Base-by-base conservation (phyloP, 495 filamentous ascomycete species). In the Daldinia concentrica region DNA sequence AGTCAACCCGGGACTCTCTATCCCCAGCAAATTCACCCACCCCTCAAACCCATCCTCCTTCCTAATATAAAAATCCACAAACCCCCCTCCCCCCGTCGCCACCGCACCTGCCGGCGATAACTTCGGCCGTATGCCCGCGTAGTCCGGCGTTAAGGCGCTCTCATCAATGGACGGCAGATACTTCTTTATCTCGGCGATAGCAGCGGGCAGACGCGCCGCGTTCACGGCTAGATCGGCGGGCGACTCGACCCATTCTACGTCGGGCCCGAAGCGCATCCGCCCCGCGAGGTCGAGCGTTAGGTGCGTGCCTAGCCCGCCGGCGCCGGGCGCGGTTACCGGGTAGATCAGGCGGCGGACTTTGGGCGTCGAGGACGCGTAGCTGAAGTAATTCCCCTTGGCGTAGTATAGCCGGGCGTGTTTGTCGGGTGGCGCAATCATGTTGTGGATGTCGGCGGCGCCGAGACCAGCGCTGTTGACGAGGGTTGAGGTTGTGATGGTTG, bases 311-410 rank as follows among this genome's bases (percentile, higher is more conserved):
- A 99, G 84, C 0, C 95, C 95, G 50, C 87, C 94, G 41, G 89
- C 86, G 12, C 94, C 93, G 0, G 92, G 91, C 8, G 90, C 78
- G 0, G 94, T 93, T 0, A 90, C 93, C 1, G 95, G 95, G 76
- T 99, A 99, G 22, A 99, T 81, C 3, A 98, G 87, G 0, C 91
- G 95, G 7, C 77, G 81, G 1, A 96, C 90, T 14, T 81, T 83
- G 5, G 93, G 94, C 0, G 69, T 72, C 3, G 90, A 86, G 0
- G 88, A 80, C 2, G 85, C 78, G 81, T 97, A 97, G 34, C 92
- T 93, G 82, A 95, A 98, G 82, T 99, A 99, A 11, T 93, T 94
- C 0, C 95, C 95, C 82, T 98, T 99, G 29, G 95, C 95, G 80
- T 91, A 99, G 79, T 87, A 91, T 3, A 92, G 86, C 12, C 79